Conservation (phyloP, 1,284 basidiomycete genomes). For the Ganoderma boninense region DNA sequence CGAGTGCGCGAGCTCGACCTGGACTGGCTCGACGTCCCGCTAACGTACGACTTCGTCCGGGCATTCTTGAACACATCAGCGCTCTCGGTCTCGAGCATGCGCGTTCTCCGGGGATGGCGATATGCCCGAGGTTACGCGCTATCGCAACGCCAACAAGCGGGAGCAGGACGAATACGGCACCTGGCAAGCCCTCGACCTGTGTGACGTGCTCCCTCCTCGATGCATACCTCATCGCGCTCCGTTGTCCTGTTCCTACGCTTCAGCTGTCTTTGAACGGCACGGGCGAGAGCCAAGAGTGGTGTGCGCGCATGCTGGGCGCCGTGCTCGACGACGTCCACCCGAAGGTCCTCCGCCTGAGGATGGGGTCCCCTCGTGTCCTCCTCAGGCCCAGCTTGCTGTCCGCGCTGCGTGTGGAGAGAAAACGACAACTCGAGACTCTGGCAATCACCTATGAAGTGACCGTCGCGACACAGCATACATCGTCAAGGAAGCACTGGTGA, state of each 20-base stretch:
- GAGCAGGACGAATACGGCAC: not conserved
- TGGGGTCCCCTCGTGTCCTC: not conserved
- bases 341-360: not conserved
- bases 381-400: not conserved
- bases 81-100: not conserved
- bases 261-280: not conserved
- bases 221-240: not conserved
- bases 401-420: not conserved
- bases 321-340: not conserved
- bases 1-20: not conserved
- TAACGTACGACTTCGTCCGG: slow-evolving; percentile 2
- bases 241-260: not conserved
- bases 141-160: not conserved
- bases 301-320: not conserved
- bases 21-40: slow-evolving; percentile 1
- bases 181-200: not conserved
- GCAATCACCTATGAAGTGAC: not conserved
- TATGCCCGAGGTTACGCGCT: not conserved
- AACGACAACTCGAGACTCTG: not conserved
- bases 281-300: not conserved
- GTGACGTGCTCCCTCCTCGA: not conserved
- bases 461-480: not conserved
- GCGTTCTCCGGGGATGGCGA: not conserved
- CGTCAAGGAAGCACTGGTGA: not conserved
- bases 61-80: not conserved